These are phyloP conservation scores for Pelagophyceae sp. DNA, from an alignment of 352 stramenopile genomes.

Conservation along the genomic window DNA sequence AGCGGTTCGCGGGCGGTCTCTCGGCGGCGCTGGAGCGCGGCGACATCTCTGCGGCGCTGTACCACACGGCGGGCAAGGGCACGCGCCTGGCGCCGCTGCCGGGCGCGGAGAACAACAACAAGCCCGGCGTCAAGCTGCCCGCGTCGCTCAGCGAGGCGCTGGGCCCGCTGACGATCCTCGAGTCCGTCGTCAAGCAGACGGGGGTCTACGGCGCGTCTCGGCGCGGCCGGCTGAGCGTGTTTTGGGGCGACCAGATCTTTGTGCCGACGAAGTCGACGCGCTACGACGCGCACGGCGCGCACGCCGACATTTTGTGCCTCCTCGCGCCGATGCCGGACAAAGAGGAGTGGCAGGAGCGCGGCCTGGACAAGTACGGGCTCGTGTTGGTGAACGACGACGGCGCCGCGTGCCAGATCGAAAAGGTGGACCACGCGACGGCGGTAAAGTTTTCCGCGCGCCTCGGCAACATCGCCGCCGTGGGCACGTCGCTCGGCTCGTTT, in stretches of 20 bases:
- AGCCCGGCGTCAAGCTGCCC: conserved; percentile 93
- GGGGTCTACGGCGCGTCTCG: conserved; percentile 88
- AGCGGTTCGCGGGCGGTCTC: conserved; percentile 70
- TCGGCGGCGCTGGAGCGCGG: conserved; percentile 53
- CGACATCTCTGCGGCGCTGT: conserved; percentile 81
- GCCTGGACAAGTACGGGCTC: conserved; percentile 94
- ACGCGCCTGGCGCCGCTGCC: conserved; percentile 89
- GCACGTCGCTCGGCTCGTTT: conserved; percentile 89
- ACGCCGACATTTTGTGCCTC: conserved; percentile 94
- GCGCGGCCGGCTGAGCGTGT: conserved; percentile 85
- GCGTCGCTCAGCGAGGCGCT: conserved; percentile 65
- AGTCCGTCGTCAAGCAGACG: conserved; percentile 94
- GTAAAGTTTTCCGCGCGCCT: conserved; percentile 79
- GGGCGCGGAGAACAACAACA: conserved; percentile 97
- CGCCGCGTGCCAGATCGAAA: conserved; percentile 83
- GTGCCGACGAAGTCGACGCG: conserved; percentile 76
- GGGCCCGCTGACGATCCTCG: conserved; percentile 90
- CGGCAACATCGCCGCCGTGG: conserved; percentile 84
- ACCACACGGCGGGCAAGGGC: conserved; percentile 94
- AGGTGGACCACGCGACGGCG: conserved; percentile 91
- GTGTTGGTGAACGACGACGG: conserved; percentile 86
- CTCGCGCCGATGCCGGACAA: conserved; percentile 79
- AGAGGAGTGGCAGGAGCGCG: conserved; percentile 84
- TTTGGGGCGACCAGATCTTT: conserved; percentile 98
- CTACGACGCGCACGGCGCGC: conserved; percentile 81